Percentiles rank a stretch among this genome's conserved stretches.
Evolutionary conservation across 208 protist genomes (phyloP).

Genomic region (Trypanosomatidae sp.): DNA sequence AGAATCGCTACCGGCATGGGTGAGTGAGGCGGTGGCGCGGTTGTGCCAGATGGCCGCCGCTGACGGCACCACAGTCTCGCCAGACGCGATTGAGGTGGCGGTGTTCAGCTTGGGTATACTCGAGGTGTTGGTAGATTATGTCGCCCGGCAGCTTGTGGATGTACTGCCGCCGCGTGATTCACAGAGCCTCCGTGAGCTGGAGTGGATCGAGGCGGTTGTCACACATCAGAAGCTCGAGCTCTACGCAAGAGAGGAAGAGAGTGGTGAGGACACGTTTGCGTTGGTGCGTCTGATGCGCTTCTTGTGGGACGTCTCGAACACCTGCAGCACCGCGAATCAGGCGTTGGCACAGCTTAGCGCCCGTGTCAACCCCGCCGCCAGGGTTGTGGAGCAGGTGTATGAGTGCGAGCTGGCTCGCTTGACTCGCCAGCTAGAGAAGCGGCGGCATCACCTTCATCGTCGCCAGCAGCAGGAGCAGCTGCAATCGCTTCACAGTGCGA

Average conservation of each 20-base stretch:
- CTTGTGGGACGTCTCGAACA: conserved; percentile 19
- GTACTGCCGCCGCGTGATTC: not conserved
- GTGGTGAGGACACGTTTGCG: not conserved
- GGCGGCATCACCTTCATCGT: not conserved
- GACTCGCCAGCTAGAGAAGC: conserved; percentile 14
- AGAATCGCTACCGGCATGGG: conserved; percentile 18
- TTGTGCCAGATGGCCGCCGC: conserved; percentile 4
- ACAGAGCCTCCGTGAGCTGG: conserved; percentile 8
- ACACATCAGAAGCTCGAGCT: not conserved
- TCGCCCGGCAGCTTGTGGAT: not conserved
- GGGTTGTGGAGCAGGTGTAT: conserved; percentile 18
- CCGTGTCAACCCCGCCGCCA: conserved; percentile 9
- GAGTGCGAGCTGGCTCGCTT: conserved; percentile 22
- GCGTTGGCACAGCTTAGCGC: conserved; percentile 12
- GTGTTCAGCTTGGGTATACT: conserved; percentile 23
- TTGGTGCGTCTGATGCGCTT: conserved; percentile 17
- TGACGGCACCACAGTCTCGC: not conserved
- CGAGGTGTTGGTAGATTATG: conserved; percentile 15
- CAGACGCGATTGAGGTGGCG: conserved; percentile 15
- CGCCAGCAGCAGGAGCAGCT: not conserved
- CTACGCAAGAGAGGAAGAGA: not conserved
- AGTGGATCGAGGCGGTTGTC: conserved; percentile 19
- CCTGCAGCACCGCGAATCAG: conserved; percentile 5
- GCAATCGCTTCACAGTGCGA: not conserved
- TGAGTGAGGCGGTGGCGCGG: conserved; percentile 9